A percentile compares a stretch with the other conserved stretches of the same genome.
Evolutionary conservation across 2,329 filamentous ascomycete species (phyloP).

Genomic region (Zelopaecilomyces penicillatus): DNA sequence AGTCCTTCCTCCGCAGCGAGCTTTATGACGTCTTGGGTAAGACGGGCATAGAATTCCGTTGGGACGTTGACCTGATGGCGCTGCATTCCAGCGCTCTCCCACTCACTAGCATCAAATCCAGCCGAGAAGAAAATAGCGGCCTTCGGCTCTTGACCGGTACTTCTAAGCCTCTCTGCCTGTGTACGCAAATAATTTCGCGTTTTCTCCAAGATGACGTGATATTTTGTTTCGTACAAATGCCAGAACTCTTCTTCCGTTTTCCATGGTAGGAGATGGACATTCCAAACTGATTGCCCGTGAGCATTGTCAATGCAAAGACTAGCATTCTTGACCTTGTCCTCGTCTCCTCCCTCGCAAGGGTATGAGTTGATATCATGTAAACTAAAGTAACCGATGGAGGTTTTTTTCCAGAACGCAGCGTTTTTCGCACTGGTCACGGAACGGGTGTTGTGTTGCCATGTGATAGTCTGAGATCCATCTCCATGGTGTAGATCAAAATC

Average conservation of each 20-base stretch:
- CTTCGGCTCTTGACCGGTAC: conserved; percentile 56
- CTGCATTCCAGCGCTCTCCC: conserved; percentile 89
- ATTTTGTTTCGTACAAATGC: conserved; percentile 74
- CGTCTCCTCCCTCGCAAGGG: conserved; percentile 88
- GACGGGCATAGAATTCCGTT: conserved; percentile 89
- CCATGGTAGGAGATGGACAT: conserved; percentile 88
- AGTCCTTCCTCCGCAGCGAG: conserved; percentile 74
- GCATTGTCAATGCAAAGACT: conserved; percentile 92
- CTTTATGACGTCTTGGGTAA: conserved; percentile 76
- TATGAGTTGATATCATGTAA: conserved; percentile 98
- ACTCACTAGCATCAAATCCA: conserved; percentile 94
- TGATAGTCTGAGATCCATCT: conserved; percentile 89
- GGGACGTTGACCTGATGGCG: conserved; percentile 92
- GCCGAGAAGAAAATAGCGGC: conserved; percentile 91
- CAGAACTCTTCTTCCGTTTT: conserved; percentile 79
- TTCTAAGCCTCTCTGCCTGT: conserved; percentile 59
- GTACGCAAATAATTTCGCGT: conserved; percentile 65
- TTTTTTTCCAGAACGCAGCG: conserved; percentile 68
- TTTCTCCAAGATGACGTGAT: conserved; percentile 70
- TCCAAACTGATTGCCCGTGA: conserved; percentile 92
- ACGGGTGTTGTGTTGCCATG: conserved; percentile 81
- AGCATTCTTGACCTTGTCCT: conserved; percentile 86
- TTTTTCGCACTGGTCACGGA: conserved; percentile 57
- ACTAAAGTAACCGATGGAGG: conserved; percentile 90
- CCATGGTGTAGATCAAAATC: conserved; percentile 91